Percentiles rank a stretch among this genome's conserved stretches.
Evolutionary conservation across 1,284 basidiomycete species (phyloP).

Genomic region (Austroboletus novae-zelandiae): DNA sequence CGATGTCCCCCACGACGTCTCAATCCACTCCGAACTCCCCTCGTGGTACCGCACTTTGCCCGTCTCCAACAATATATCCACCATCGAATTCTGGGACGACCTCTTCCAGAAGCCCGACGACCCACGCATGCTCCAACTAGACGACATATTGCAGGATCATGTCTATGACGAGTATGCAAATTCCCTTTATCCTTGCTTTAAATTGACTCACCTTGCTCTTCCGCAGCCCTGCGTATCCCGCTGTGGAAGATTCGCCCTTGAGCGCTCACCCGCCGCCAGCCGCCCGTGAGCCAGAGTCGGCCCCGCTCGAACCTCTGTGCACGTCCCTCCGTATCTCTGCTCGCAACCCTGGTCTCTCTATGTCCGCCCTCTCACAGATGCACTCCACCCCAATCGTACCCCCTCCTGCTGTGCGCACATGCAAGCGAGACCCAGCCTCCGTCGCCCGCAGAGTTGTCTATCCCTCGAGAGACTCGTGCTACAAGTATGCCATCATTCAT

Average conservation of each 20-base stretch:
- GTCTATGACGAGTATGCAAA: conserved; percentile 66
- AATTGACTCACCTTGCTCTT: conserved; percentile 1
- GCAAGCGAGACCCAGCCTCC: conserved; percentile 49
- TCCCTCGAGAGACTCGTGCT: conserved; percentile 70
- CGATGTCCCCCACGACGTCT: conserved; percentile 47
- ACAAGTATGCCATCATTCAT: conserved; percentile 52
- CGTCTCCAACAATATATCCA: conserved; percentile 38
- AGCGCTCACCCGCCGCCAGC: conserved; percentile 8
- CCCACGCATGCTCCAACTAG: conserved; percentile 56
- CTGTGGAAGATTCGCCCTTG: conserved; percentile 15
- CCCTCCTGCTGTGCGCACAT: conserved; percentile 54
- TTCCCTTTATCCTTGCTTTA: neutral
- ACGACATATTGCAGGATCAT: conserved; percentile 69
- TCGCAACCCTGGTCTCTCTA: conserved; percentile 21
- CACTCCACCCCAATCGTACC: conserved; percentile 36
- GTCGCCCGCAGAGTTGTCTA: conserved; percentile 57
- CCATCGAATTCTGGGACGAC: conserved; percentile 31
- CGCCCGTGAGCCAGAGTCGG: conserved; percentile 7
- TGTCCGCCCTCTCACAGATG: conserved; percentile 33
- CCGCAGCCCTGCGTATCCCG: conserved; percentile 22
- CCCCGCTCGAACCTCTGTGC: conserved; percentile 7
- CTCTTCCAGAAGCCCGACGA: conserved; percentile 45
- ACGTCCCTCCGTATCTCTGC: conserved; percentile 16
- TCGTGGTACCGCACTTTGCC: conserved; percentile 56
- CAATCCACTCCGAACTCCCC: conserved; percentile 52